These are phyloP conservation scores for Beauveria scarabaeidicola DNA, from an alignment of 2,329 filamentous ascomycete species.

Conservation along the genomic window DNA sequence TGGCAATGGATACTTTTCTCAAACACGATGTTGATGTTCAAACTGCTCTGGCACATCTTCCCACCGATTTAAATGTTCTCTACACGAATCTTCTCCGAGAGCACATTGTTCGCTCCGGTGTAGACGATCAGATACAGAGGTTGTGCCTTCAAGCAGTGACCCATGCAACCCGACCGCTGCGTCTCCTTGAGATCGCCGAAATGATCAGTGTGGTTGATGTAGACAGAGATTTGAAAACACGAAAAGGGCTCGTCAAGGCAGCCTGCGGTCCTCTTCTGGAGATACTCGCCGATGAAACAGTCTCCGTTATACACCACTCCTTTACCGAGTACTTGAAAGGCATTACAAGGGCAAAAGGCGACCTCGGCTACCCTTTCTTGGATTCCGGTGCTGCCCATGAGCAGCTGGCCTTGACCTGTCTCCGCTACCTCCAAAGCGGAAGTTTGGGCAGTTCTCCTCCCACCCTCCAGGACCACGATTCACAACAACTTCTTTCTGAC, in stretches of 20 bases:
- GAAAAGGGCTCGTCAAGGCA: constrained; percentile 30
- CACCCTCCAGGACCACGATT: neutral
- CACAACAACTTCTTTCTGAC: neutral
- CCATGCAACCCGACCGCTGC: constrained; percentile 31
- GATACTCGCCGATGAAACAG: constrained; percentile 35
- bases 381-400: neutral
- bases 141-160: constrained; percentile 33
- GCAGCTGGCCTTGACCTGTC: neutral
- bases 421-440: neutral
- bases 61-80: constrained; percentile 13
- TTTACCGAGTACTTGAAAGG: constrained; percentile 37
- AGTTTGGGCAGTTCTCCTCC: neutral
- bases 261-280: constrained; percentile 37
- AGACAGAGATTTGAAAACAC: constrained; percentile 16
- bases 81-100: neutral
- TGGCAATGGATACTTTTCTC: constrained; percentile 32
- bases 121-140: constrained; percentile 25
- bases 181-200: constrained; percentile 32
- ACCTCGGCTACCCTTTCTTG: constrained; percentile 13
- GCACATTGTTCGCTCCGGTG: constrained; percentile 19
- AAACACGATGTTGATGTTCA: constrained; percentile 18
- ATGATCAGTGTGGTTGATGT: constrained; percentile 13
- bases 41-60: constrained; percentile 24
- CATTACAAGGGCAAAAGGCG: constrained; percentile 10
- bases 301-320: constrained; percentile 39